Conservation (phyloP, 2,329 filamentous ascomycete species). For the Colletotrichum sp. region DNA sequence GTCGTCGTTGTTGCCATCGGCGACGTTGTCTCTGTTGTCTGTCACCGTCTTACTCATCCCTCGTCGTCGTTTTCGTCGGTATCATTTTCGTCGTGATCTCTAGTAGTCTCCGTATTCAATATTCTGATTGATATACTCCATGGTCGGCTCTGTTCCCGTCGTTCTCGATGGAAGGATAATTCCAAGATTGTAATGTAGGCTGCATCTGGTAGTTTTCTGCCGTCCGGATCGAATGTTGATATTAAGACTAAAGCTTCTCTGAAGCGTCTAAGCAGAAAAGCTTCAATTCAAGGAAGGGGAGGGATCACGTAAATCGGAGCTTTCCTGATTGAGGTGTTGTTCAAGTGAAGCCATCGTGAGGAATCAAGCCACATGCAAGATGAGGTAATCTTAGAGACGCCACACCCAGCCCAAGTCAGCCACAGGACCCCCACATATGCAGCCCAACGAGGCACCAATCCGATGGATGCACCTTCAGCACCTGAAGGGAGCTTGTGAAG, state of each 20-base stretch:
- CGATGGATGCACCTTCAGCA: neutral
- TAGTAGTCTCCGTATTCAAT: neutral
- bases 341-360: neutral
- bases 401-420: neutral
- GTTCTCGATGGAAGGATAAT: neutral
- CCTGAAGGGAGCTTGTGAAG: neutral
- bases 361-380: neutral
- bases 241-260: too few species aligned
- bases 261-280: too few species aligned
- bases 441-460: neutral
- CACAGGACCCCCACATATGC: neutral
- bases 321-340: neutral
- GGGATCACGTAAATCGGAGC: neutral
- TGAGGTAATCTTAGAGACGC: neutral
- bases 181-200: neutral
- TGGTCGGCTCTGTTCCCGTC: too few species aligned
- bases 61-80: neutral
- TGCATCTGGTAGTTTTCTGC: neutral
- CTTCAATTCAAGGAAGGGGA: too few species aligned
- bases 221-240: neutral
- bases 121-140: too few species aligned
- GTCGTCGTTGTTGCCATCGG: neutral
- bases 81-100: accelerated
- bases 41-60: neutral
- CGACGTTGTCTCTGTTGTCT: neutral